Evolutionary conservation across 345 rosid species (phyloP).

Genomic region (Hypericum perforatum): DNA sequence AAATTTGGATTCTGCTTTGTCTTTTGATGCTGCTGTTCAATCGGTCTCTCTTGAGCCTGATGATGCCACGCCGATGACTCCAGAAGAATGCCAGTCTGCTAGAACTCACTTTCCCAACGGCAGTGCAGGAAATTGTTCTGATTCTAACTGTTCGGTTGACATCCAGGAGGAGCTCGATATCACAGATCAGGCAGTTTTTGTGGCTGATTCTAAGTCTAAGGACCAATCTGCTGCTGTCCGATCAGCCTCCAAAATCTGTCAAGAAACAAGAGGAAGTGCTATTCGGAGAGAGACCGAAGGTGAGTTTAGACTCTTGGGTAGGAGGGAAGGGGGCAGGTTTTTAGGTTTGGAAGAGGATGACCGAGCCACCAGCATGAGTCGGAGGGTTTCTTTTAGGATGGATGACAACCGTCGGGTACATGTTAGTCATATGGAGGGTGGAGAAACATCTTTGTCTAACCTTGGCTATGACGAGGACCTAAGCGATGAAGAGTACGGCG

Average conservation of each 20-base stretch:
- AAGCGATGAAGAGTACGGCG: constrained; percentile 43
- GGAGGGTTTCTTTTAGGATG: constrained; percentile 35
- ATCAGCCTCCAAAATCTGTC: constrained; percentile 18
- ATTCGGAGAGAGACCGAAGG: constrained; percentile 65
- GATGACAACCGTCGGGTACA: constrained; percentile 31
- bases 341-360: constrained; percentile 39
- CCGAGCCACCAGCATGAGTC: constrained; percentile 31
- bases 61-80: constrained; percentile 24
- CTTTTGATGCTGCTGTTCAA: constrained; percentile 72
- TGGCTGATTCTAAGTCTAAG: constrained; percentile 11
- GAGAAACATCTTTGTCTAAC: constrained; percentile 47
- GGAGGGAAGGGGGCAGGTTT: constrained; percentile 46
- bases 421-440: constrained; percentile 29
- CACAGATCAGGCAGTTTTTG: constrained; percentile 5
- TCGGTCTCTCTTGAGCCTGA: constrained; percentile 50
- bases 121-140: constrained; percentile 15
- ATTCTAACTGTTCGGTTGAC: constrained; percentile 26
- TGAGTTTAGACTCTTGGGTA: constrained; percentile 49
- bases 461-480: constrained; percentile 39
- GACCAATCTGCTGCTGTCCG: constrained; percentile 15
- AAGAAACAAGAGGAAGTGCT: constrained; percentile 42
- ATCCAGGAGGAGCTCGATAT: constrained; percentile 33
- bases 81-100: constrained; percentile 31
- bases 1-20: constrained; percentile 32
- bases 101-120: constrained; percentile 19